phyloP scores from a whole-genome alignment of 2,329 filamentous ascomycete species.

The Pseudogymnoascus sp. region DNA sequence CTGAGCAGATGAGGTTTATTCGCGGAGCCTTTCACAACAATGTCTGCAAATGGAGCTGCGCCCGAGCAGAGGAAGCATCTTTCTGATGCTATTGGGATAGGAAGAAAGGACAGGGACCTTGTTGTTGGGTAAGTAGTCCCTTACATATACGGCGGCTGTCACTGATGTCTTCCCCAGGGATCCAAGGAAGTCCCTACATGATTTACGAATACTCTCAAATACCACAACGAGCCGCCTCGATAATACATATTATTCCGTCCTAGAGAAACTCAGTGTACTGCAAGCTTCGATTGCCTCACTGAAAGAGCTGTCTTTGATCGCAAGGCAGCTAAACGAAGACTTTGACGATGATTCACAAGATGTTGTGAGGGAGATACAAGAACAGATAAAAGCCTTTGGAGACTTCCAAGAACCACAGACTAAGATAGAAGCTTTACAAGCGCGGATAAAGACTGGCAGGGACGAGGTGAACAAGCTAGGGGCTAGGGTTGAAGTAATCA shows the following conservation, averaged over 20 bases:
- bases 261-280: conserved; percentile 58
- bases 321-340: conserved; percentile 45
- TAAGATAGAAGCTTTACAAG: conserved; percentile 52
- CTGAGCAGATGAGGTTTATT: neutral
- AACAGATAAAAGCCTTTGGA: conserved; percentile 45
- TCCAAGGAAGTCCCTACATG: conserved; percentile 41
- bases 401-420: conserved; percentile 57
- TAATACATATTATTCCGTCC: conserved; percentile 63
- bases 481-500: conserved; percentile 54
- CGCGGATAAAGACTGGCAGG: conserved; percentile 50
- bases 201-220: conserved; percentile 52
- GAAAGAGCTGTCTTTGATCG: conserved; percentile 56
- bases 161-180: conserved; percentile 32
- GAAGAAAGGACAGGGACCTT: conserved; percentile 4
- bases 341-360: conserved; percentile 53
- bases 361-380: conserved; percentile 49
- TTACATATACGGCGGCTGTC: conserved; percentile 1
- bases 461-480: conserved; percentile 51
- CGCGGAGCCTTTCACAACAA: neutral
- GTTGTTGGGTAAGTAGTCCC: neutral
- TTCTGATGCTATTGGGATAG: neutral
- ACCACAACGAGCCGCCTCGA: conserved; percentile 58
- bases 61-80: neutral
- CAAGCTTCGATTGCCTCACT: conserved; percentile 56
- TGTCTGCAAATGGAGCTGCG: conserved; percentile 5